Percentiles rank a stretch among this genome's conserved stretches.
Conservation (phyloP, 495 filamentous ascomycete genomes). For the Terfezia claveryi region DNA sequence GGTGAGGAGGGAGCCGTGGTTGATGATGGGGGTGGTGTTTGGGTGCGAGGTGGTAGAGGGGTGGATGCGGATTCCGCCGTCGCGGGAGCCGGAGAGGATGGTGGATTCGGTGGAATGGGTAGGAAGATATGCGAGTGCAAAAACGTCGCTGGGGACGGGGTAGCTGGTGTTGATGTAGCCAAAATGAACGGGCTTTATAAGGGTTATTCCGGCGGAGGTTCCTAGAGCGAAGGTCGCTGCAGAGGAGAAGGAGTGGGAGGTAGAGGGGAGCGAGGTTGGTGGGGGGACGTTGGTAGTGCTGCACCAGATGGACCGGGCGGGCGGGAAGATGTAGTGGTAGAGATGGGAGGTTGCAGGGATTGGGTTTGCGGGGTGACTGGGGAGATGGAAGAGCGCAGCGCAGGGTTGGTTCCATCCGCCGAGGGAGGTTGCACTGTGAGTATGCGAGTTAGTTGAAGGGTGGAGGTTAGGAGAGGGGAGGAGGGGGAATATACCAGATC, state of each 20-base stretch:
- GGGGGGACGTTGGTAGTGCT: neutral
- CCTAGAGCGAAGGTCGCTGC: constrained; percentile 2
- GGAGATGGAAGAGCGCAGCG: neutral
- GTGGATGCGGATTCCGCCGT: constrained; percentile 13
- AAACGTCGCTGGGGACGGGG: constrained; percentile 12
- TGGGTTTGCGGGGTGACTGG: neutral
- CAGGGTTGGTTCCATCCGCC: constrained; percentile 1
- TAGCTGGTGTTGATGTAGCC: constrained; percentile 5
- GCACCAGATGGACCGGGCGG: constrained; percentile 11
- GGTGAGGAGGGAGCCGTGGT: constrained; percentile 9
- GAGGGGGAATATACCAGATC: constrained; percentile 25
- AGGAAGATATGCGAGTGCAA: constrained; percentile 7
- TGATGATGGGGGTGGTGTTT: constrained; percentile 1
- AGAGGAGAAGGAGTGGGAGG: constrained; percentile 3
- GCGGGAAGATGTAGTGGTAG: constrained; percentile 2
- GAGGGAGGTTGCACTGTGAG: constrained; percentile 10
- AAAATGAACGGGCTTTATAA: too few species aligned
- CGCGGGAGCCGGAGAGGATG: constrained; percentile 12
- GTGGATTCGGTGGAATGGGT: neutral
- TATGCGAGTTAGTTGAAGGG: neutral
- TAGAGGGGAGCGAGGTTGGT: constrained; percentile 4
- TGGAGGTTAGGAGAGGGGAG: constrained; percentile 1
- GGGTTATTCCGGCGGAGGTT: constrained; percentile 2
- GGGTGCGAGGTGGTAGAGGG: neutral
- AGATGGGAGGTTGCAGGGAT: neutral